Evolutionary conservation across 495 filamentous ascomycete genomes (phyloP).

Genomic region (Penicillium desertorum): DNA sequence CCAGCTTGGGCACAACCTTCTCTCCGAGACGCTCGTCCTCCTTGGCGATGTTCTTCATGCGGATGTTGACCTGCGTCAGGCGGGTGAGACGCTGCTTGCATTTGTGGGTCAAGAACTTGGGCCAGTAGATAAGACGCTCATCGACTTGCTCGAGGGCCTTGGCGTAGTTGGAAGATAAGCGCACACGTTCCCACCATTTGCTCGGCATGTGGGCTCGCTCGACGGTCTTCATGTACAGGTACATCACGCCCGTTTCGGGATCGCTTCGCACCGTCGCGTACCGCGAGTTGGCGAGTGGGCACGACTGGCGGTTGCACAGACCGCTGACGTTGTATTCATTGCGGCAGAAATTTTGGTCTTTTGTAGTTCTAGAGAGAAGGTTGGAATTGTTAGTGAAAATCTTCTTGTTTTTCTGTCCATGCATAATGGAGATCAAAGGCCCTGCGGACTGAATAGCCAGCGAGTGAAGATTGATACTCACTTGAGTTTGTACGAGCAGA

Average conservation of each 20-base stretch:
- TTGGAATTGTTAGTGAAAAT: slow-evolving; percentile 16
- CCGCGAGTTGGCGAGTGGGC: slow-evolving; percentile 90
- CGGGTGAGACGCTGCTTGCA: slow-evolving; percentile 97
- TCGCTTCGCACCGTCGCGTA: slow-evolving; percentile 92
- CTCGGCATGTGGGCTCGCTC: slow-evolving; percentile 87
- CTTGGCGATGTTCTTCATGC: slow-evolving; percentile 76
- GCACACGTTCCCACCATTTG: slow-evolving; percentile 94
- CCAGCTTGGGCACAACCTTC: slow-evolving; percentile 81
- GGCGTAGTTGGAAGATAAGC: slow-evolving; percentile 85
- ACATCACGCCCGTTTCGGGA: slow-evolving; percentile 77
- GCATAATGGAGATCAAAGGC: slow-evolving; percentile 1
- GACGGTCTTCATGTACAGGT: slow-evolving; percentile 96
- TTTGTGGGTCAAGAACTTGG: slow-evolving; percentile 92
- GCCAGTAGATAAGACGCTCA: slow-evolving; percentile 87
- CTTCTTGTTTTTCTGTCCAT: slow-evolving; percentile 8
- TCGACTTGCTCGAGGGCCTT: slow-evolving; percentile 88
- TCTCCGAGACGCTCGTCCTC: slow-evolving; percentile 93
- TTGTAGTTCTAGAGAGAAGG: slow-evolving; percentile 65
- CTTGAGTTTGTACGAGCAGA: slow-evolving; percentile 97
- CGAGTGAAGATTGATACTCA: slow-evolving; percentile 39
- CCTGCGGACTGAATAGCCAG: slow-evolving; percentile 5
- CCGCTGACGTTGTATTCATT: slow-evolving; percentile 96
- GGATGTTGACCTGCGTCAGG: slow-evolving; percentile 87
- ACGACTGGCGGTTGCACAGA: slow-evolving; percentile 91
- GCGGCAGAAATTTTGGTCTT: slow-evolving; percentile 90